These are phyloP conservation scores for Vaccinium myrtillus DNA, from an alignment of 148 eudicot species.

Conservation along the genomic window DNA sequence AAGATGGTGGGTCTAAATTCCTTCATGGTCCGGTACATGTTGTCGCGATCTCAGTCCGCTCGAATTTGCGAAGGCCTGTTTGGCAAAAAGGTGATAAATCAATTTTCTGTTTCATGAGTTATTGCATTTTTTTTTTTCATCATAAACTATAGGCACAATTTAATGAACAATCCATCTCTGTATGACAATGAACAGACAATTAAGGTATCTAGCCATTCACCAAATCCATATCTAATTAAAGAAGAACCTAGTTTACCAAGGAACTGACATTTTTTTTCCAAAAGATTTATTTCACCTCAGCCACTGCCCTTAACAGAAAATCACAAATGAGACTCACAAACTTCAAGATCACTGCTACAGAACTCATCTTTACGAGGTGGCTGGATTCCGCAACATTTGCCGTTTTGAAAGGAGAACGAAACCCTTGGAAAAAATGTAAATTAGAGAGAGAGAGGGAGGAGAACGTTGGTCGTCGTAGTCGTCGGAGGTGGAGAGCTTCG, in stretches of 20 bases:
- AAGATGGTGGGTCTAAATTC: no score
- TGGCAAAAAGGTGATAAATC: neutral
- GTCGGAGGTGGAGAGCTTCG: no score
- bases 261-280: no score
- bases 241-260: no score
- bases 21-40: no score
- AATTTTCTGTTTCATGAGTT: neutral
- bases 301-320: neutral
- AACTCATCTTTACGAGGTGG: constrained; percentile 67
- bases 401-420: constrained; percentile 21
- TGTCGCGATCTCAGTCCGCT: no score
- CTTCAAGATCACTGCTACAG: constrained; percentile 80
- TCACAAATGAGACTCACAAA: constrained; percentile 51
- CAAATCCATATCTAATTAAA: no score
- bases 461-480: no score
- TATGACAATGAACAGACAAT: no score
- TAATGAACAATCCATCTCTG: neutral
- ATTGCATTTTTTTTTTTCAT: neutral
- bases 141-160: neutral
- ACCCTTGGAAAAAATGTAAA: neutral
- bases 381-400: constrained; percentile 52
- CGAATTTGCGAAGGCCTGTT: no score
- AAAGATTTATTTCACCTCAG: no score
- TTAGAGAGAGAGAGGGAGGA: neutral
- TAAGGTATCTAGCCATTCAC: no score